A percentile compares a stretch with the other conserved stretches of the same genome.
These are phyloP conservation scores for Cutaneotrichosporon mucoides DNA, from an alignment of 1,284 basidiomycete species.

Conservation along the genomic window DNA sequence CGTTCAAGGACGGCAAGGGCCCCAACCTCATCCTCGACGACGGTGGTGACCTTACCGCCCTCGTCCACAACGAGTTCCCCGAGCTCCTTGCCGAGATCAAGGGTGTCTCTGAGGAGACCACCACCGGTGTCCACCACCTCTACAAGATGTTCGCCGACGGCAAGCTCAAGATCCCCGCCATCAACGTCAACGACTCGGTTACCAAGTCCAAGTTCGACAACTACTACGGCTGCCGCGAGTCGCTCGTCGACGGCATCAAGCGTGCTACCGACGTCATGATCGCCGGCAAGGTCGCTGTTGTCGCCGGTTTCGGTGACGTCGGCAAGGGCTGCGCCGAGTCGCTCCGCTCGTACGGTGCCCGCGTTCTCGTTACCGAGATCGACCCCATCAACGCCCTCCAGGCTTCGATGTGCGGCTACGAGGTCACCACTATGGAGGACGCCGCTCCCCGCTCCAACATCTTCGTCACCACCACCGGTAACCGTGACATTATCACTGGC, in stretches of 20 bases:
- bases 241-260: constrained; percentile 99
- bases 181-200: constrained; percentile 99
- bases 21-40: constrained; percentile 99
- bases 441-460: constrained; percentile 83
- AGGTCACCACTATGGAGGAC: constrained; percentile 98
- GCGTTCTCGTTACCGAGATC: constrained; percentile 95
- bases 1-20: constrained; percentile 63
- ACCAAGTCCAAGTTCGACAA: constrained; percentile 98
- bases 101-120: constrained; percentile 98
- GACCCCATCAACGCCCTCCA: constrained; percentile 99
- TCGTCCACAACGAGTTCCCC: constrained; percentile 95
- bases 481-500: constrained; percentile 94
- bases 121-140: constrained; percentile 98
- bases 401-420: constrained; percentile 99
- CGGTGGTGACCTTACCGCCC: constrained; percentile 91
- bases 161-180: constrained; percentile 93
- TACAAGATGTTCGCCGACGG: constrained; percentile 97
- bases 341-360: constrained; percentile 91
- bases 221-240: constrained; percentile 95
- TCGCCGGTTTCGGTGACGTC: constrained; percentile 98
- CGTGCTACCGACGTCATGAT: constrained; percentile 99
- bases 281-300: constrained; percentile 97
- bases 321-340: constrained; percentile 99
- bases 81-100: constrained; percentile 78
- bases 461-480: constrained; percentile 98